phyloP scores from a whole-genome alignment of 73 alveolate species.

The Stentor coeruleus region DNA sequence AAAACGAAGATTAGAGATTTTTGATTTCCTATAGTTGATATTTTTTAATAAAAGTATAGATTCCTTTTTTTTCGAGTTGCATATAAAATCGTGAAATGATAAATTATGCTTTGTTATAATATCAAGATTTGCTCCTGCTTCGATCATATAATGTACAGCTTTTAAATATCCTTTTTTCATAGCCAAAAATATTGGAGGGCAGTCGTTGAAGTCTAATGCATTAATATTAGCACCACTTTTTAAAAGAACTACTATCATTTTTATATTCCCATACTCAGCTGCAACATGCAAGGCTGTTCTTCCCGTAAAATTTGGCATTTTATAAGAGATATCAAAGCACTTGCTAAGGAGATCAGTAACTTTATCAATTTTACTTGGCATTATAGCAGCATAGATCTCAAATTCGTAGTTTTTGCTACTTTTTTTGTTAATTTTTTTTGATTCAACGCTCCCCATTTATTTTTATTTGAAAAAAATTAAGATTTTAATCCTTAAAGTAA shows the following conservation, averaged over 20 bases:
- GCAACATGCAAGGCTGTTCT: not conserved
- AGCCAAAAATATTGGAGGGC: constrained; percentile 7
- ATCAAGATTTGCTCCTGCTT: not conserved
- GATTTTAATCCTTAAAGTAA: too few species aligned
- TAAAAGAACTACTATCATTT: not conserved
- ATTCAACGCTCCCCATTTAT: not conserved
- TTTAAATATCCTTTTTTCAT: not conserved
- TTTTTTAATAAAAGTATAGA: not conserved
- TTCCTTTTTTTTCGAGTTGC: not conserved
- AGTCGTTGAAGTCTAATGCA: not conserved
- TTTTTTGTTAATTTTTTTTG: too few species aligned
- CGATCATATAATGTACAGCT: not conserved
- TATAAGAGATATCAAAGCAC: too few species aligned
- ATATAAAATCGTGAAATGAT: not conserved
- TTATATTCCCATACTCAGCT: not conserved
- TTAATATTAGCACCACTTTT: not conserved
- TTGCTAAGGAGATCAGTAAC: not conserved
- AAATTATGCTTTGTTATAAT: not conserved
- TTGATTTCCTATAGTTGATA: too few species aligned
- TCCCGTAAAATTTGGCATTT: not conserved
- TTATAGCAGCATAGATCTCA: not conserved
- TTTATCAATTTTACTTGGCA: not conserved
- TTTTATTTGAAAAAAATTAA: too few species aligned
- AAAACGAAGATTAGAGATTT: too few species aligned
- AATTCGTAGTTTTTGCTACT: not conserved